Percentiles rank a stretch among this genome's conserved stretches.
phyloP scores from a whole-genome alignment of 106 monocot genomes.

The Phalaenopsis aphrodite region DNA sequence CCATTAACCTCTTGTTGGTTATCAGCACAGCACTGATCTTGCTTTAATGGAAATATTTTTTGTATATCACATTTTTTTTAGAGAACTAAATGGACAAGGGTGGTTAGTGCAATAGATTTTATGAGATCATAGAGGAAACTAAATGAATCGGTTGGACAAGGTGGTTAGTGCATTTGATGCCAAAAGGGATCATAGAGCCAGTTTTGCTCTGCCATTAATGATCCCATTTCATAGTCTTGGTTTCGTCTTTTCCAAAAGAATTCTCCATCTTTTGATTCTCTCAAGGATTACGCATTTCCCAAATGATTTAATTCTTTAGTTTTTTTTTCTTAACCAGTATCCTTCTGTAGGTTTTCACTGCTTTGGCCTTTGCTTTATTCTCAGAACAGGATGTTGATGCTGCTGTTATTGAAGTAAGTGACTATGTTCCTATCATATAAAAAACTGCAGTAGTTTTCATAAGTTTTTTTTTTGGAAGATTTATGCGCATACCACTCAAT shows the following conservation, averaged over 20 bases:
- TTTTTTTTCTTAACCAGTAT: background rate
- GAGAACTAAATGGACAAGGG: background rate
- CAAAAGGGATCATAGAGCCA: background rate
- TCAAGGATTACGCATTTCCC: background rate
- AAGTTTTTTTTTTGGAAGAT: background rate
- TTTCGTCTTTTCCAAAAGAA: background rate
- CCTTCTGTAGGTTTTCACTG: conserved; percentile 74
- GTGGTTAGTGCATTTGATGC: background rate
- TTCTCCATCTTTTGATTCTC: background rate
- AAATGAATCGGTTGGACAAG: background rate
- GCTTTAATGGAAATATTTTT: background rate
- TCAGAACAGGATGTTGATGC: conserved; percentile 75
- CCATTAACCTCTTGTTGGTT: background rate
- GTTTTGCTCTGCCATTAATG: background rate
- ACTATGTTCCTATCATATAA: conserved; percentile 2
- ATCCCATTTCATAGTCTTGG: background rate
- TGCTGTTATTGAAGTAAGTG: conserved; percentile 78
- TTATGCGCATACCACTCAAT: too few relatives aligned
- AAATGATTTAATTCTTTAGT: background rate
- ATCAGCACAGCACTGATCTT: background rate
- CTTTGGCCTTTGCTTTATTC: conserved; percentile 70
- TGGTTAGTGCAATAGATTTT: background rate
- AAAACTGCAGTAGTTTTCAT: background rate
- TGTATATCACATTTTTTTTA: background rate
- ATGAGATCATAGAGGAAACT: background rate